Base-by-base conservation (phyloP, 228 moss, liverwort and hornwort species). In the Sphagnum fallax region DNA sequence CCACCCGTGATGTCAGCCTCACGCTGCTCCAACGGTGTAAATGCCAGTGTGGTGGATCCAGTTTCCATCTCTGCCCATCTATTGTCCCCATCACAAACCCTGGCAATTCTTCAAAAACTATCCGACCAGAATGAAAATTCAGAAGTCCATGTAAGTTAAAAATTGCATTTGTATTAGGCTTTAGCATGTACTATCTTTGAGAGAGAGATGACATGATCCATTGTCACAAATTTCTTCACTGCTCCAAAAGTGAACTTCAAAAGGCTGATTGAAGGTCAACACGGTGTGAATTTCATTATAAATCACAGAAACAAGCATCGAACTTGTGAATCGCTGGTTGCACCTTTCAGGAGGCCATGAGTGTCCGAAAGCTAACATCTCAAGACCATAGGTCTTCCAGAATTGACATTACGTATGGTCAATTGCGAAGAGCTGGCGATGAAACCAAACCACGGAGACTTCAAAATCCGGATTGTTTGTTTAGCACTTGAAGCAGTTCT, bases 21-120 rank as follows among this genome's bases (percentile, higher is more conserved):
- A 5, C 12, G 86, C 68, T 96, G 93, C 69, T 88, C 78, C 68
- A 80, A 4, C 4, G 86, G 79, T 15, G 95, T 96, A 73, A 96
- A 96, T 13, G 89, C 92, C 52, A 97, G 58, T 47, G 91, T 93
- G 6, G 91, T 90, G 6, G 72, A 59, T 67, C 93, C 93, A 0
- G 91, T 83, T 65, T 87, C 89, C 85, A 93, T 8, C 67, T 93
- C 93, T 70, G 72, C 67, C 89, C 96, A 96, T 57, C 92, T 95
- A 69, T 50, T 58, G 58, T n/a, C 16, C 32, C 49, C 59, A 53
- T 55, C 55, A 55, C 55, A 55, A 55, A 55, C 55, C 49, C 16
- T 14, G 4, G 66, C 10, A 48, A 51, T 14, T n/a, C 53, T 6
- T 60, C 15, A 6, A 16, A 49, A 48, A 15, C 6, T 63, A 16